Evolutionary conservation across 768 basidiomycete species (phyloP).

Genomic region (Cyclocybe cylindracea): DNA sequence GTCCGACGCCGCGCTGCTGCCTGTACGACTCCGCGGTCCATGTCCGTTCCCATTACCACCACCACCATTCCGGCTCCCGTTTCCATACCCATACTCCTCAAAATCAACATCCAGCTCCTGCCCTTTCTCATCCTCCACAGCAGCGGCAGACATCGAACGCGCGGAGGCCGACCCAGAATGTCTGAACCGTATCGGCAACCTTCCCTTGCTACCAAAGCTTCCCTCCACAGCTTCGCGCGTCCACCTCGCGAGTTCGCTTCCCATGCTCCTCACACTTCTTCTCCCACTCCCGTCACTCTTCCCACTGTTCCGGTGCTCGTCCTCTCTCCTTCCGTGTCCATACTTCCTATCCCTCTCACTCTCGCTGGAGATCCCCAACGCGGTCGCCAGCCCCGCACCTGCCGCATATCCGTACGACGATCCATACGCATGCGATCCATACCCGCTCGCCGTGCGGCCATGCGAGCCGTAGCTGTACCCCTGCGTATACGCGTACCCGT

Average conservation of each 20-base stretch:
- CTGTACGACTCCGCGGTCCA: neutral
- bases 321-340: neutral
- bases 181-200: constrained; percentile 41
- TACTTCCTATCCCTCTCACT: too few relatives aligned
- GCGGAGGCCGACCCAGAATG: constrained; percentile 32
- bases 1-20: neutral
- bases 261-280: constrained; percentile 17
- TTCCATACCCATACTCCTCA: too few relatives aligned
- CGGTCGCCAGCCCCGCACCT: too few relatives aligned
- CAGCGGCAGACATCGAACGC: neutral
- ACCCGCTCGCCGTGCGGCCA: too few relatives aligned
- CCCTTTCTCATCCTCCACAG: too few relatives aligned
- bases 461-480: too few relatives aligned
- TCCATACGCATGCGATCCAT: too few relatives aligned
- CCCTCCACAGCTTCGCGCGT: constrained; percentile 38
- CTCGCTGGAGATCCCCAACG: too few relatives aligned
- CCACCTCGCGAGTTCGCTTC: constrained; percentile 45
- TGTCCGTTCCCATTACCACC: neutral
- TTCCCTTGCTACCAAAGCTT: constrained; percentile 17
- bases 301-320: constrained; percentile 15
- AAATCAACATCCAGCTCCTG: too few relatives aligned
- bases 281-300: too few relatives aligned
- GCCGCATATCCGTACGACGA: too few relatives aligned
- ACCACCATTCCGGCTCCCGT: constrained; percentile 1
- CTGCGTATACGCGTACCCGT: too few relatives aligned